phyloP scores from a whole-genome alignment of 225 moss, liverwort and hornwort species.

The Climacium dendroides region DNA sequence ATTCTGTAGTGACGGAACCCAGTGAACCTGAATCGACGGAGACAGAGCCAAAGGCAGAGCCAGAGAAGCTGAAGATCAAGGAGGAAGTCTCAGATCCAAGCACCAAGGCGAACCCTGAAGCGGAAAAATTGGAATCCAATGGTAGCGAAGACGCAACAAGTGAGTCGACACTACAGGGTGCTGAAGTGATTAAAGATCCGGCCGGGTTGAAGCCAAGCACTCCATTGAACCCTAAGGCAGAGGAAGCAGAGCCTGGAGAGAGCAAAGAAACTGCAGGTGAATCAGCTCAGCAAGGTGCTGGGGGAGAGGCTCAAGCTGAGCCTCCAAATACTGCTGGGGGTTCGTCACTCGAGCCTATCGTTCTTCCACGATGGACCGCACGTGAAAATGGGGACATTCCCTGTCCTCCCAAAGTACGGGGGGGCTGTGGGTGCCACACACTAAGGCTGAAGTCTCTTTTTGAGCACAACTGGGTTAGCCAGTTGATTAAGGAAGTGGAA shows the following conservation, averaged over 20 bases:
- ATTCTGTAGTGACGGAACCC: neutral
- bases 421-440: slow-evolving; percentile 41
- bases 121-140: neutral
- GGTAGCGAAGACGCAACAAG: neutral
- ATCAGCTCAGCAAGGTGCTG: neutral
- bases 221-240: neutral
- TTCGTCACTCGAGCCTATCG: neutral
- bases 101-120: neutral
- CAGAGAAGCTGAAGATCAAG: neutral
- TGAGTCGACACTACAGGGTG: neutral
- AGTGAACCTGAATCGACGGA: neutral
- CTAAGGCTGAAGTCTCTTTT: slow-evolving; percentile 28
- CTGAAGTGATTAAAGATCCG: neutral
- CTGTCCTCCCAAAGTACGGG: slow-evolving; percentile 38
- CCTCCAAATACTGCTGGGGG: neutral
- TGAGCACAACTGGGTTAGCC: slow-evolving; percentile 11
- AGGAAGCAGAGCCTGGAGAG: neutral
- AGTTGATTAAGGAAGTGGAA: slow-evolving; percentile 23
- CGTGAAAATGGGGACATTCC: slow-evolving; percentile 25
- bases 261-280: neutral
- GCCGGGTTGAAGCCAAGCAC: neutral
- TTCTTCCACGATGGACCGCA: slow-evolving; percentile 16
- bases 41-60: neutral
- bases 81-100: neutral
- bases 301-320: neutral